A percentile compares a stretch with the other conserved stretches of the same genome.
phyloP scores from a whole-genome alignment of 1,284 basidiomycete species.

The Ustanciosporium gigantosporum region DNA sequence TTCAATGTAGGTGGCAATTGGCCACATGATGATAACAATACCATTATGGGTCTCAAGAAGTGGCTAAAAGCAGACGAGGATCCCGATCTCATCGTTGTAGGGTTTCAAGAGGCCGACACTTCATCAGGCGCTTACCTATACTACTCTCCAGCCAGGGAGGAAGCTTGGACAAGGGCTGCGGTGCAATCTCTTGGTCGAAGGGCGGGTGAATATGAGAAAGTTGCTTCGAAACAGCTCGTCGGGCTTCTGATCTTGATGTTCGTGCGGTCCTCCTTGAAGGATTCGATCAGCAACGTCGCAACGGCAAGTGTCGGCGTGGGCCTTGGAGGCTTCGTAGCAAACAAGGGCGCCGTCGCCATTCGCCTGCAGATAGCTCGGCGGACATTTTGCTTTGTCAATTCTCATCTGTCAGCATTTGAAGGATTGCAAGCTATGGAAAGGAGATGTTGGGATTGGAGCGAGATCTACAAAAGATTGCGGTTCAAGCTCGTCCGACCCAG shows the following conservation, averaged over 20 bases:
- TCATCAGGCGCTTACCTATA: slow-evolving; percentile 40
- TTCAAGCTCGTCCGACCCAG: slow-evolving; percentile 4
- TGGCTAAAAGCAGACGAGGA: slow-evolving; percentile 38
- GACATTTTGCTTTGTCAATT: slow-evolving; percentile 90
- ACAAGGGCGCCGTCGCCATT: slow-evolving; percentile 76
- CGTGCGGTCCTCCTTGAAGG: slow-evolving; percentile 6
- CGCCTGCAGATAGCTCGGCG: slow-evolving; percentile 86
- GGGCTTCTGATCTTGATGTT: slow-evolving; percentile 36
- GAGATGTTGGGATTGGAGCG: slow-evolving; percentile 43
- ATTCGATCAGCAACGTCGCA: slow-evolving; percentile 9
- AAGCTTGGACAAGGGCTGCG: slow-evolving; percentile 21
- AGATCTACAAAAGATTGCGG: slow-evolving; percentile 32
- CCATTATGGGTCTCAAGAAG: slow-evolving; percentile 20
- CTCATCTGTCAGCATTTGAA: slow-evolving; percentile 78
- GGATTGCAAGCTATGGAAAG: slow-evolving; percentile 39
- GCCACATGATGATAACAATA: slow-evolving; percentile 9
- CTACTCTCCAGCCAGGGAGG: slow-evolving; percentile 34
- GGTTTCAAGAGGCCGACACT: slow-evolving; percentile 45
- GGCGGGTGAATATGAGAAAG: slow-evolving; percentile 8
- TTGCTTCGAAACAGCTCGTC: slow-evolving; percentile 42
- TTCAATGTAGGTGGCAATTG: slow-evolving; percentile 34
- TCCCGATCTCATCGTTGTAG: slow-evolving; percentile 36
- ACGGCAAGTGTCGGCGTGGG: slow-evolving; percentile 36
- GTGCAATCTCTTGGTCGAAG: slow-evolving; percentile 16
- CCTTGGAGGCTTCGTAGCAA: slow-evolving; percentile 40